Conservation (phyloP, 2,329 filamentous ascomycete genomes). For the Boeremia lycopersici region DNA sequence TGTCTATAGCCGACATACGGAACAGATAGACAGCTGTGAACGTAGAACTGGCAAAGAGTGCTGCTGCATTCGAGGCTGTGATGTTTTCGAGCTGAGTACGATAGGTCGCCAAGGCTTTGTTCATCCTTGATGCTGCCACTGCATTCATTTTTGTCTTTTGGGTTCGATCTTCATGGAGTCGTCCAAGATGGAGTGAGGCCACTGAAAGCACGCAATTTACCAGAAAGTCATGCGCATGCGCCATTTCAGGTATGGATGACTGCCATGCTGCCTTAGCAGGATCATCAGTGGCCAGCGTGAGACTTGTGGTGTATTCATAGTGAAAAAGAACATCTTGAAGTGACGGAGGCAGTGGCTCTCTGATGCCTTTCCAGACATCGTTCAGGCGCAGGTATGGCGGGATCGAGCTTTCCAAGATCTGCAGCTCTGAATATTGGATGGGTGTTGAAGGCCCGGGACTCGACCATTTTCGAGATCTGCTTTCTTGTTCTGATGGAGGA, state of each 20-base stretch:
- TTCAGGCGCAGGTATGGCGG: conserved; percentile 31
- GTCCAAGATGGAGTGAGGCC: conserved; percentile 53
- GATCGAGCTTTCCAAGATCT: conserved; percentile 17
- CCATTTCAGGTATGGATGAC: conserved; percentile 44
- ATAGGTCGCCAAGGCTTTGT: conserved; percentile 40
- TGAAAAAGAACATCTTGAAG: conserved; percentile 40
- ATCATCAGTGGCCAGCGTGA: conserved; percentile 37
- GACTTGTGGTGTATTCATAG: conserved; percentile 42
- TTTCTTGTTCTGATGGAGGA: conserved; percentile 7
- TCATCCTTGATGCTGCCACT: conserved; percentile 42
- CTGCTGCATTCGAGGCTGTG: conserved; percentile 50
- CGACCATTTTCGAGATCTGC: neutral
- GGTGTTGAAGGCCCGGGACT: neutral
- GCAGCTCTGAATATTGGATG: conserved; percentile 9
- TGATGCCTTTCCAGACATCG: conserved; percentile 38
- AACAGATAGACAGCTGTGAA: conserved; percentile 45
- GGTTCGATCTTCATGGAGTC: conserved; percentile 38
- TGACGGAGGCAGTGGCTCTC: conserved; percentile 28
- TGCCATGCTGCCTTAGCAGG: conserved; percentile 44
- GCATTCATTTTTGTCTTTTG: conserved; percentile 34
- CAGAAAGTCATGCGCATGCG: conserved; percentile 51
- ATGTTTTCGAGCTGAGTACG: conserved; percentile 41
- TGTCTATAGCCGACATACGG: conserved; percentile 39
- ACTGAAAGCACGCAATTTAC: conserved; percentile 54
- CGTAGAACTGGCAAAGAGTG: conserved; percentile 46